Evolutionary conservation across 345 rosid genomes (phyloP), one percentile per base, ranked within the genome.

Genomic region (Combretum micranthum): DNA sequence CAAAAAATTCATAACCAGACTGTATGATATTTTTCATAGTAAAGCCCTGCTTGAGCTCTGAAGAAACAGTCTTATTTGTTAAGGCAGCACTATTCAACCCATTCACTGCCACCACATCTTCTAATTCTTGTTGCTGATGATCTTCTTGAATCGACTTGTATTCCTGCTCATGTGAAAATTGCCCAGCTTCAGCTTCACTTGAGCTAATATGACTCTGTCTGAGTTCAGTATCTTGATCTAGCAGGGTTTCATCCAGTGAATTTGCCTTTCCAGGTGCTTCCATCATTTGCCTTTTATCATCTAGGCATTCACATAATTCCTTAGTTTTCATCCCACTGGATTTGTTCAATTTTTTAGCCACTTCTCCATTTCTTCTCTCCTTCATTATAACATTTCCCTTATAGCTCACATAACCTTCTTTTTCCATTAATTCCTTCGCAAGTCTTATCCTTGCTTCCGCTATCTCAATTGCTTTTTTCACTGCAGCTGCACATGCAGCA

Each of bases 401-500:
- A 62, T 46, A 65, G 62, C 73, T 77, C 42, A 44, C 50, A 55
- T 78, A 83, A 60, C 65, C 75, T 44, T 67, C 77, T 70, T 80
- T 81, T 65, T 70, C 90, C 95, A 83, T 84, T 65, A 80, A 61
- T 66, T 81, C 86, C 72, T 78, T 88, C 18, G 98, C 98, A 19
- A 81, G 55, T 60, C 64, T 84, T 66, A 92, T 83, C 69, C 80
- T 88, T 13, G 69, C 75, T 62, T 83, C 86, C 64, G 98, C 98
- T 72, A 84, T 87, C 71, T 88, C 93, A 61, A 92, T 70, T 58
- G 98, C 95, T 75, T 77, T 81, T 64, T 72, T 80, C 80, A 92
- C 75, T 18, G 93, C 98, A 52, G 96, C 96, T 2, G 86, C 96
- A 48, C 95, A 92, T 64, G 83, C 73, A 15, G 96, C 93, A 6